Percentiles rank a stretch among this genome's conserved stretches.
Conservation (phyloP, 23 red algal genomes). For the Cyanidioschyzon merolae region DNA sequence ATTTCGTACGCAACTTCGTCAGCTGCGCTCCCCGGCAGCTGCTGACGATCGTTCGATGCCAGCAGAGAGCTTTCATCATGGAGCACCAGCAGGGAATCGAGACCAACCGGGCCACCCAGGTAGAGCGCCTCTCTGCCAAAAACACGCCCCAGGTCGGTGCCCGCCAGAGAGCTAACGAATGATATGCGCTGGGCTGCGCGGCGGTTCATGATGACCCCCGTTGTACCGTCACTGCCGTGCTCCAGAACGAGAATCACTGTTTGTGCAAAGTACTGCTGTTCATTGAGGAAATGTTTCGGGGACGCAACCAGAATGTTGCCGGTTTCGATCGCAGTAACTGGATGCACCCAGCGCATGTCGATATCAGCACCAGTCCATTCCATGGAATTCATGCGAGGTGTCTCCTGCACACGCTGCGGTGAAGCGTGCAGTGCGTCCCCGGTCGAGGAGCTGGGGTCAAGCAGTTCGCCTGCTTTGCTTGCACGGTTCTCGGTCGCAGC, state of each 20-base stretch:
- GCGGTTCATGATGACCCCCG: constrained; percentile 35
- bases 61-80: constrained; percentile 22
- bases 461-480: neutral
- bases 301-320: constrained; percentile 28
- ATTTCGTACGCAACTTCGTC: constrained; percentile 5
- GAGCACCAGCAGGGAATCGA: constrained; percentile 30
- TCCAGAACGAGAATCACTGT: constrained; percentile 31
- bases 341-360: constrained; percentile 26
- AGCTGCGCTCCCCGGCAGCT: too few relatives aligned
- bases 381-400: neutral
- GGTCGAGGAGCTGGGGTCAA: neutral
- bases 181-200: constrained; percentile 10
- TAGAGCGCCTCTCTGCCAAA: constrained; percentile 19
- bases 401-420: neutral
- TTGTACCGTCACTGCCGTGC: constrained; percentile 14
- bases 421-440: neutral
- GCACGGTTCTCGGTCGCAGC: neutral
- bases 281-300: constrained; percentile 33
- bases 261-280: constrained; percentile 41
- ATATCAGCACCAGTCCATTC: neutral
- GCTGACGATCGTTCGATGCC: neutral
- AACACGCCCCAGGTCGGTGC: neutral
- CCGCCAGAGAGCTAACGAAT: neutral
- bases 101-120: constrained; percentile 37
- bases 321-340: constrained; percentile 21